phyloP scores from a whole-genome alignment of 139 green algal species.

The Micromonas pusilla region DNA sequence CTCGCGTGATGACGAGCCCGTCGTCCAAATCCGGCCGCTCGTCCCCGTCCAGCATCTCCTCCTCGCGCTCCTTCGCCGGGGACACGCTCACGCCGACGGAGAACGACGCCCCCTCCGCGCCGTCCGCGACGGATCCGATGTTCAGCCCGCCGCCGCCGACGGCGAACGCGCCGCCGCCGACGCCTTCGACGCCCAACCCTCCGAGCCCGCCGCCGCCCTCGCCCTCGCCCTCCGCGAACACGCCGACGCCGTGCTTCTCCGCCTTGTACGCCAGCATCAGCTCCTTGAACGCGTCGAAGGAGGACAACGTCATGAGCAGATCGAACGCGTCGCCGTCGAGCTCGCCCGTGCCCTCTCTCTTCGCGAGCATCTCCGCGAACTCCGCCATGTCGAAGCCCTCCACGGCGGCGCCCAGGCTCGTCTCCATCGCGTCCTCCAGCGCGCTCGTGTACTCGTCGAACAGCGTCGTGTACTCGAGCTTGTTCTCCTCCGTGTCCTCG shows the following conservation, averaged over 20 bases:
- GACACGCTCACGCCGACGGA: neutral
- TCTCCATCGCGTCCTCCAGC: conserved; percentile 12
- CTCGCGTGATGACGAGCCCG: neutral
- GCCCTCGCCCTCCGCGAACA: neutral
- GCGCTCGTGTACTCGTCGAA: conserved; percentile 9
- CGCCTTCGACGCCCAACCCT: neutral
- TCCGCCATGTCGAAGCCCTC: conserved; percentile 8
- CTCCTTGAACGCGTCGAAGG: conserved; percentile 27
- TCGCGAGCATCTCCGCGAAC: conserved; percentile 16
- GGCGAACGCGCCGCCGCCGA: too few species aligned
- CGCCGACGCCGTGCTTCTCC: neutral
- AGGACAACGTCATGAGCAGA: conserved; percentile 14
- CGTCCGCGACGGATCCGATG: too few species aligned
- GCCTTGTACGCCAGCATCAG: conserved; percentile 19
- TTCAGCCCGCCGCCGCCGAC: too few species aligned
- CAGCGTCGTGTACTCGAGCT: conserved; percentile 23
- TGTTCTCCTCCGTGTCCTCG: conserved; percentile 23
- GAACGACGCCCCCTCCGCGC: too few species aligned
- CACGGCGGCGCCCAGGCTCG: neutral
- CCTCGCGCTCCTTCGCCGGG: neutral
- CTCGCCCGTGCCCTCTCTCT: neutral
- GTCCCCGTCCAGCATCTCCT: conserved; percentile 28
- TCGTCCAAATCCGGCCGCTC: conserved; percentile 24
- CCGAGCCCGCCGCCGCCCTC: neutral
- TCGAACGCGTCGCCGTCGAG: conserved; percentile 30